Conservation (phyloP, 257 asterid species). For the Plectranthus barbatus region DNA sequence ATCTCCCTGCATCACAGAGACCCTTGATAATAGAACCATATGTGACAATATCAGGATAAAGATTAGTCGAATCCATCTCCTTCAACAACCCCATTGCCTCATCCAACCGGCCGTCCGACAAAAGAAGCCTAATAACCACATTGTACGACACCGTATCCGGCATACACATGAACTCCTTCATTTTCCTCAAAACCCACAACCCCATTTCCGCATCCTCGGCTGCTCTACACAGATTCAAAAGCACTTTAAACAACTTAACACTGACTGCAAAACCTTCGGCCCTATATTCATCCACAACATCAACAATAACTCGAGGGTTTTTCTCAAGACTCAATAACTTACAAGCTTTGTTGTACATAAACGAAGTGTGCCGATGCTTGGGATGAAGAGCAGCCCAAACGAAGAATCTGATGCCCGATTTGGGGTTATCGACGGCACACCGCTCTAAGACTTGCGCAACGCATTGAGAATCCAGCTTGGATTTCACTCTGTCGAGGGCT, state of each 20-base stretch:
- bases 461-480: slow-evolving; percentile 45
- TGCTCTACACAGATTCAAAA: slow-evolving; percentile 63
- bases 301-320: slow-evolving; percentile 36
- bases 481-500: slow-evolving; percentile 34
- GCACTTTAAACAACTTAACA: slow-evolving; percentile 58
- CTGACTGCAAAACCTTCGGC: slow-evolving; percentile 39
- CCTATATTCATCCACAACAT: slow-evolving; percentile 49
- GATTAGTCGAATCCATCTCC: slow-evolving; percentile 67
- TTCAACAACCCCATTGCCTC: slow-evolving; percentile 56
- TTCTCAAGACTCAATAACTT: slow-evolving; percentile 36
- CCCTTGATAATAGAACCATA: slow-evolving; percentile 53
- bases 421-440: slow-evolving; percentile 47
- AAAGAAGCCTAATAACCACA: slow-evolving; percentile 59
- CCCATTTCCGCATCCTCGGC: slow-evolving; percentile 67
- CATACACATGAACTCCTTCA: slow-evolving; percentile 62
- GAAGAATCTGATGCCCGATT: slow-evolving; percentile 68
- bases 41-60: slow-evolving; percentile 65
- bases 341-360: slow-evolving; percentile 55
- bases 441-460: slow-evolving; percentile 47
- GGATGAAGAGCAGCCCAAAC: slow-evolving; percentile 86
- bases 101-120: slow-evolving; percentile 40
- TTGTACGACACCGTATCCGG: slow-evolving; percentile 69
- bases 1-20: slow-evolving; percentile 52
- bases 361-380: slow-evolving; percentile 43
- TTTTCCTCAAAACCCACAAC: slow-evolving; percentile 62